Evolutionary conservation across 805 yeast genomes (phyloP), one percentile per base, ranked within the genome.

Genomic region (Zygosaccharomyces rouxii): DNA sequence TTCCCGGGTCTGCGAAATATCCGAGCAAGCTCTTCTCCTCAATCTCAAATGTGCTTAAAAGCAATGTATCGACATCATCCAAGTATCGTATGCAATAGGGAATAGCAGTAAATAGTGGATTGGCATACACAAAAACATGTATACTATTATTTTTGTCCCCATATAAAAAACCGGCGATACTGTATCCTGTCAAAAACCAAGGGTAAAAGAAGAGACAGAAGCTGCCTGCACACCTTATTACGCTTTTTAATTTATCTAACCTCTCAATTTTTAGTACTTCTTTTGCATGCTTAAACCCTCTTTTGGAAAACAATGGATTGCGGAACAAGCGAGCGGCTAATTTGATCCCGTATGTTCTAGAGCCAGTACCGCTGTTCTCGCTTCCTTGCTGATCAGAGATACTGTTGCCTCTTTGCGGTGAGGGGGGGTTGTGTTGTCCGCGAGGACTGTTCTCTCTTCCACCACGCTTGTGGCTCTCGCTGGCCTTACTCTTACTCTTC

Each of bases 41-140:
- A 16, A 25, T 39, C n/a, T 39, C 42, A 25, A 23, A 39, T 14
- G 14, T 39, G 42, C 42, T 39, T n/a, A 14, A 39, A 39, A 39
- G 23, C 42, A 39, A 25, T 39, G 13, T 11, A 19, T 31, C 38
- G 38, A 42, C 37, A 42, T 42, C 45, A 30, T 42, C 45, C 37
- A 42, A 31, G 29, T 31, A 42, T 35, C 19, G 7, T 30, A 42
- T 30, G 38, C 28, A 18, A 22, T 42, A 13, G 11, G 10, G 11
- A 30, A 31, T 30, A 42, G n/a, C 38, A 31, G 11, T 30, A 14
- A n/a, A 13, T 29, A 42, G 13, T 31, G 22, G 13, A 21, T 10
- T 33, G 18, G 13, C 45, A 19, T 31, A 13, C 30, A 31, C 38
- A 30, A 31, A 19, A 19, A 21, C 26, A 30, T 31, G 19, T 23